Conservation (phyloP, 2,329 filamentous ascomycete genomes). For the Plectosphaerella sp. region DNA sequence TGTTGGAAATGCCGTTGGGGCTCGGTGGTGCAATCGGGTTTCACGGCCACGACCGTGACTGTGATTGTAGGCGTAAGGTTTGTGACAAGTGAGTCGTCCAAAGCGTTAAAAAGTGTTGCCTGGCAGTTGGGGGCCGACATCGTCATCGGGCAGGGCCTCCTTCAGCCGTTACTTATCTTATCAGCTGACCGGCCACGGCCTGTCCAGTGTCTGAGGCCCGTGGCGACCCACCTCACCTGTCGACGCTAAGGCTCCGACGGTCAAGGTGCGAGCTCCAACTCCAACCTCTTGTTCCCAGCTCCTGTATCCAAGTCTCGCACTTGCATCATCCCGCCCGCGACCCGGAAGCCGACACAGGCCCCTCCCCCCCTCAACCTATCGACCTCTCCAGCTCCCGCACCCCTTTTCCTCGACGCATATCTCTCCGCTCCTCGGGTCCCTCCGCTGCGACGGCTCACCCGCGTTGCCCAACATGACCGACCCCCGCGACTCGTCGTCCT, state of each 20-base stretch:
- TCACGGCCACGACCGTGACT: too few relatives aligned
- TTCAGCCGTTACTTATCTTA: slow-evolving; percentile 13
- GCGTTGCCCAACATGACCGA: slow-evolving; percentile 42
- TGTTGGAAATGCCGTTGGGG: too few relatives aligned
- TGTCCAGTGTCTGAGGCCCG: not conserved
- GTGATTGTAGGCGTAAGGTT: too few relatives aligned
- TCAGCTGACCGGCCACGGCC: slow-evolving; percentile 1
- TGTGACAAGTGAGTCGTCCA: too few relatives aligned
- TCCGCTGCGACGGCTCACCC: not conserved
- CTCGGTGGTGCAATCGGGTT: too few relatives aligned
- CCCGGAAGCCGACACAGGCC: not conserved
- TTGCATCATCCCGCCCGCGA: slow-evolving; percentile 9
- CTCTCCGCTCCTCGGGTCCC: slow-evolving; percentile 4
- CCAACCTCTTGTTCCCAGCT: slow-evolving; percentile 13
- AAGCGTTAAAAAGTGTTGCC: too few relatives aligned
- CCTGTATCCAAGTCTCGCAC: slow-evolving; percentile 1
- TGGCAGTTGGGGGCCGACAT: too few relatives aligned
- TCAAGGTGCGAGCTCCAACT: slow-evolving; percentile 4
- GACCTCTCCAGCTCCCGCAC: slow-evolving; percentile 5
- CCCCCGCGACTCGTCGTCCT: slow-evolving; percentile 55
- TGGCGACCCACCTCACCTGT: not conserved
- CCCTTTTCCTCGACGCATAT: slow-evolving; percentile 3
- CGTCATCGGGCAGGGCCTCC: too few relatives aligned
- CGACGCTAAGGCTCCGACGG: slow-evolving; percentile 1
- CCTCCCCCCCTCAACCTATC: slow-evolving; percentile 5